phyloP scores from a whole-genome alignment of 805 yeast genomes.

The Pichia rugopelliculosa region DNA sequence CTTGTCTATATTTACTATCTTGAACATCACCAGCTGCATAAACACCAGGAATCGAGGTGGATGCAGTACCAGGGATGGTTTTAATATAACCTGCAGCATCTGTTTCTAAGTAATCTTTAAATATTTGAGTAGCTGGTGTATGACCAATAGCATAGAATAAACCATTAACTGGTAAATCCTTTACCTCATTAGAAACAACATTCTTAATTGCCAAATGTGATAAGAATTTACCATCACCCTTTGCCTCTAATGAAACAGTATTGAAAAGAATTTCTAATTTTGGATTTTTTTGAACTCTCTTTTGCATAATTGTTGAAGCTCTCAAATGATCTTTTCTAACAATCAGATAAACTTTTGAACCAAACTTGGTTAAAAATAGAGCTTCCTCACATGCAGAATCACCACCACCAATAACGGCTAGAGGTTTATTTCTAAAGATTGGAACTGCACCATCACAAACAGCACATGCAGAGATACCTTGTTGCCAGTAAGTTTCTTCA shows the following conservation, averaged over 20 bases:
- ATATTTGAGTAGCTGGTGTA: slow-evolving; percentile 84
- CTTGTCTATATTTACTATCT: slow-evolving; percentile 95
- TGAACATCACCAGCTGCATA: slow-evolving; percentile 99
- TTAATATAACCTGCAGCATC: slow-evolving; percentile 85
- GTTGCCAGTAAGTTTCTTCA: slow-evolving; percentile 98
- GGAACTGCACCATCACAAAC: slow-evolving; percentile 99
- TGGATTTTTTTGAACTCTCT: slow-evolving; percentile 74
- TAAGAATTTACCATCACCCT: slow-evolving; percentile 88
- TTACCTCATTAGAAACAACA: slow-evolving; percentile 60
- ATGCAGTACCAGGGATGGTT: slow-evolving; percentile 84
- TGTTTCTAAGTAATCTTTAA: slow-evolving; percentile 68
- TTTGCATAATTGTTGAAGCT: slow-evolving; percentile 96
- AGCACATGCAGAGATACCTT: slow-evolving; percentile 98
- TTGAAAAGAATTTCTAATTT: slow-evolving; percentile 89
- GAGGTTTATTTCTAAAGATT: slow-evolving; percentile 93
- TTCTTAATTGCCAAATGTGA: slow-evolving; percentile 57
- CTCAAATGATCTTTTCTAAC: slow-evolving; percentile 93
- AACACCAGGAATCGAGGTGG: slow-evolving; percentile 82
- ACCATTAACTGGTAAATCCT: slow-evolving; percentile 76
- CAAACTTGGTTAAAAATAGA: slow-evolving; percentile 91
- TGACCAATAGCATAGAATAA: slow-evolving; percentile 98
- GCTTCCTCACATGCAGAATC: slow-evolving; percentile 99
- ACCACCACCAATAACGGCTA: slow-evolving; percentile 98
- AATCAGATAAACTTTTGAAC: slow-evolving; percentile 86
- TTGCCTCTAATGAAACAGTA: slow-evolving; percentile 78